Evolutionary conservation across 2,329 filamentous ascomycete species (phyloP).

Genomic region (Diaporthe helianthi): DNA sequence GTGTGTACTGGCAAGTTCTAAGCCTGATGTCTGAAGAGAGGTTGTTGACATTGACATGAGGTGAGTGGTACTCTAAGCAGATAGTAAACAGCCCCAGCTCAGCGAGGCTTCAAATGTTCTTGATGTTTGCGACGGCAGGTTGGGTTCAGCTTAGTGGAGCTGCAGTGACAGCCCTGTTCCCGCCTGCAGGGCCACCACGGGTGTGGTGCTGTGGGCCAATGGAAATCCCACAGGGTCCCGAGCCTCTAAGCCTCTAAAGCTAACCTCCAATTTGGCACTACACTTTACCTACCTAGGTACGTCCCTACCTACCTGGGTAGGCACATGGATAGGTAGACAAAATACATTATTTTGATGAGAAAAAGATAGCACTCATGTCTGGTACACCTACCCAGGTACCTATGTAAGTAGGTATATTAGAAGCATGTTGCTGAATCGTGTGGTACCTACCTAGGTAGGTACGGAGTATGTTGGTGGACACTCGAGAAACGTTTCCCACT

Average conservation of each 20-base stretch:
- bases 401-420: too few species aligned
- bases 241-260: constrained; percentile 1
- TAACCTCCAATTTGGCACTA: background rate
- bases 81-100: constrained; percentile 9
- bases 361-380: background rate
- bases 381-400: too few species aligned
- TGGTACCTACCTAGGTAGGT: too few species aligned
- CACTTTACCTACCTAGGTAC: too few species aligned
- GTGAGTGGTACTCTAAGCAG: background rate
- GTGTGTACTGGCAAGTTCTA: constrained; percentile 4
- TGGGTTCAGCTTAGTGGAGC: constrained; percentile 18
- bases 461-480: too few species aligned
- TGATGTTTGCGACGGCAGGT: constrained; percentile 12
- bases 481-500: background rate
- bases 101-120: background rate
- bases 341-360: background rate
- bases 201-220: too few species aligned
- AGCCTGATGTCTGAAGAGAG: background rate
- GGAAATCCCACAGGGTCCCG: background rate
- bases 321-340: too few species aligned
- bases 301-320: too few species aligned
- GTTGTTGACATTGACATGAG: constrained; percentile 9
- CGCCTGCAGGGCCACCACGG: background rate
- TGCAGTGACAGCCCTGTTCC: constrained; percentile 15
- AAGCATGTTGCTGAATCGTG: too few species aligned